Base-by-base conservation (phyloP, 2,329 filamentous ascomycete genomes). In the Epichloe uncinata region DNA sequence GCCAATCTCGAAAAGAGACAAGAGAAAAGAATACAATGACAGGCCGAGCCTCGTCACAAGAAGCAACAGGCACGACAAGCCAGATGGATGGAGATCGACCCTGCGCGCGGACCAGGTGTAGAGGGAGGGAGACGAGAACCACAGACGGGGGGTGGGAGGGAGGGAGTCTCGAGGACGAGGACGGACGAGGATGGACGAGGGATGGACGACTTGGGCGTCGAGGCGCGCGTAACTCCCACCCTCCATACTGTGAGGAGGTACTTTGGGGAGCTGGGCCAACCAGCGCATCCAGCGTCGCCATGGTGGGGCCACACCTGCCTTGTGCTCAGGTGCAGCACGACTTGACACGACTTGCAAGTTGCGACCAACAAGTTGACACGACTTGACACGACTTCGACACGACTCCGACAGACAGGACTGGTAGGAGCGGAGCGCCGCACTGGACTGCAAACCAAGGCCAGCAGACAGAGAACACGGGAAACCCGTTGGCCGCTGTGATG, bases 21-120 rank as follows among this genome's bases (percentile, higher is more conserved):
- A 13, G 20, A 43, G n/a, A 8, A 49, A 42, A 30, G 22, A 22
- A 50, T 46, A 22, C 26, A 20, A 48, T 13, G 33, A 45, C 47
- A 45, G 47, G 44, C 50, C 43, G 42, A 45, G 42, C 44, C 41
- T 40, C 37, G 48, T 41, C 26, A 20, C 30, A 16, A 22, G 36
- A 49, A 51, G 51, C 45, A 42, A 43, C 34, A 45, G 48, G 49
- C 45, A 30, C 49, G 33, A 36, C 22, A 15, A 52, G 45, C 45
- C 49, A 51, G 38, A 45, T 48, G 49, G 45, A 47, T 48, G 47
- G n/a, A 45, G 42, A 36, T 37, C 45, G 38, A 46, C 52, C 52
- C 46, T 49, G 52, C 49, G 30, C 30, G 30, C 8, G 44, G 52
- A 41, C 50, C 49, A 49, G 52, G 42, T 53, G 52, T 47, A 48